These are phyloP conservation scores for Monosporascus sp. DNA, from an alignment of 2,329 filamentous ascomycete species.

Conservation along the genomic window DNA sequence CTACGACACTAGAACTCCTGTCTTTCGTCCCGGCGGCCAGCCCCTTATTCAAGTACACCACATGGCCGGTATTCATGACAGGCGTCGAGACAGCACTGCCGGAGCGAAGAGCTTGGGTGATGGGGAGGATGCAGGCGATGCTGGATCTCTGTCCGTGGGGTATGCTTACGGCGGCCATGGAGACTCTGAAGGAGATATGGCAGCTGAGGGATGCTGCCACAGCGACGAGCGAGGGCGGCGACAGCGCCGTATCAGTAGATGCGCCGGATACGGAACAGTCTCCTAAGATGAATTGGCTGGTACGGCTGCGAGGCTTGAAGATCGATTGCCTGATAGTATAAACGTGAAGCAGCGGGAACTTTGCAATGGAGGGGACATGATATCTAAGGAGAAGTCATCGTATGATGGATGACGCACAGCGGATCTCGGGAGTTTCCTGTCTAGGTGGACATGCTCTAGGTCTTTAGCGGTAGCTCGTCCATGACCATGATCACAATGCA, in stretches of 20 bases:
- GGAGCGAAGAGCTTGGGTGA: conserved; percentile 44
- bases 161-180: conserved; percentile 44
- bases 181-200: conserved; percentile 44
- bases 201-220: conserved; percentile 31
- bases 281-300: conserved; percentile 30
- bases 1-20: conserved; percentile 46
- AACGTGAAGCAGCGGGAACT: background rate
- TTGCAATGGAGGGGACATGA: no score
- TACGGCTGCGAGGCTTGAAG: conserved; percentile 35
- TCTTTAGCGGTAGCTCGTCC: no score
- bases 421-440: no score
- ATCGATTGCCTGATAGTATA: conserved; percentile 44
- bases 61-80: conserved; percentile 55
- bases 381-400: no score
- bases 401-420: no score
- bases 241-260: background rate
- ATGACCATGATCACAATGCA: no score
- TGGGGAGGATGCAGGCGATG: conserved; percentile 40
- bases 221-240: background rate
- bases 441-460: no score
- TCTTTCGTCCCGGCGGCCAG: conserved; percentile 41
- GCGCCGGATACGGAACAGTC: background rate
- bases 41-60: conserved; percentile 52
- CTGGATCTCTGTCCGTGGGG: conserved; percentile 43
- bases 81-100: conserved; percentile 48